phyloP scores from a whole-genome alignment of 805 yeast species.

The Cyberlindnera sargentensis region DNA sequence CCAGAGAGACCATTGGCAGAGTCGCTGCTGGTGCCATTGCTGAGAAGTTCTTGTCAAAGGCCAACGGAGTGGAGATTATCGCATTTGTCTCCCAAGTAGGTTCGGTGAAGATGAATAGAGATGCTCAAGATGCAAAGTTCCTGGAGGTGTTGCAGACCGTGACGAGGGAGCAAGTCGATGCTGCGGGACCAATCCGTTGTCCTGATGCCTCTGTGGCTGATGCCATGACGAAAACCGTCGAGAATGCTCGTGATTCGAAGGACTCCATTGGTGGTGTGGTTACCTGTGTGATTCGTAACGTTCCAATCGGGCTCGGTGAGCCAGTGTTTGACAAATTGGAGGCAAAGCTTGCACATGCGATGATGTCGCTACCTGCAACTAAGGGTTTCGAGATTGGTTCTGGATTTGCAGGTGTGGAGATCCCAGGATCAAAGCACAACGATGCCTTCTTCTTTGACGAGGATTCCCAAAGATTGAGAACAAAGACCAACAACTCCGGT shows the following conservation, averaged over 20 bases:
- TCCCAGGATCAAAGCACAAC: constrained; percentile 92
- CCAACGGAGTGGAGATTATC: constrained; percentile 83
- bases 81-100: constrained; percentile 97
- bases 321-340: constrained; percentile 96
- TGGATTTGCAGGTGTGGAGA: constrained; percentile 83
- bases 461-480: constrained; percentile 59
- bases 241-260: constrained; percentile 72
- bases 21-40: constrained; percentile 99
- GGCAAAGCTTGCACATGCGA: constrained; percentile 93
- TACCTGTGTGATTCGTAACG: constrained; percentile 91
- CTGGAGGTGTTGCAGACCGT: constrained; percentile 61
- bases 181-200: constrained; percentile 86
- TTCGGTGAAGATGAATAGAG: constrained; percentile 65
- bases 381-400: constrained; percentile 98
- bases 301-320: constrained; percentile 95
- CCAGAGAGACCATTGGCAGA: constrained; percentile 97
- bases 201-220: constrained; percentile 71
- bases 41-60: constrained; percentile 75
- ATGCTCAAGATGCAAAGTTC: constrained; percentile 58
- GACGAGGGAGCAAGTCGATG: constrained; percentile 85
- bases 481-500: constrained; percentile 88
- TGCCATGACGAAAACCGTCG: constrained; percentile 81
- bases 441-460: constrained; percentile 72
- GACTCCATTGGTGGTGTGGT: constrained; percentile 98
- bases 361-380: constrained; percentile 96